Base-by-base conservation (phyloP, 768 basidiomycete genomes). In the Boletus eberwhitei region DNA sequence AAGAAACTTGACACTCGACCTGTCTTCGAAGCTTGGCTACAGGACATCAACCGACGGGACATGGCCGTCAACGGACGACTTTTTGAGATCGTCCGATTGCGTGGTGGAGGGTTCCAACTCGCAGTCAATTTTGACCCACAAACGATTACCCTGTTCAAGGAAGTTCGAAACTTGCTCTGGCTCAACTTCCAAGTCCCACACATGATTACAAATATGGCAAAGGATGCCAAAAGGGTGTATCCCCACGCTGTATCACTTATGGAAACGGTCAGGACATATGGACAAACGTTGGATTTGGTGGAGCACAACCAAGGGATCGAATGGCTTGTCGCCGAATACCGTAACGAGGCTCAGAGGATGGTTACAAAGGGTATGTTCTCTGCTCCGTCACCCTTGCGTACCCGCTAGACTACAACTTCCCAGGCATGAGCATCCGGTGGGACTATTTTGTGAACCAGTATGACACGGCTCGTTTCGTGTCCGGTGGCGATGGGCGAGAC, bases 201-300 rank as follows among this genome's bases (percentile, higher is more conserved):
- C 74, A 85, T 89, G 49, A 93, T 91, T 59, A 88, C 87, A 63
- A 97, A 95, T 69, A 89, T 97, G 84, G 97, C 97, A 35, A 99
- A 98, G 76, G 96, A 99, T 62, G 97, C 97, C 56, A 98, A 97
- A 78, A 77, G 93, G 62, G 95, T 98, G 56, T 99, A 99, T 69
- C 95, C 95, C 0, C 94, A 98, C 76, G 97, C 97, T 3, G 96
- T 98, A 60, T 93, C 91, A 65, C 72, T 93, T 71, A 98, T 98
- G 96, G 97, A 99, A 77, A 96, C 94, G 0, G 93, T 98, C n/a
- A 78, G 95, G 69, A 98, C 93, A 29, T 98, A 99, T 72, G 89
- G 90, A 19, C 97, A 99, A 75, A 97, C 93, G 1, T 74, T 97
- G 68, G 92, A 93, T 68, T 74, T 98, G 63, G 87, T 98, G 62